Conservation (phyloP, 805 yeast genomes). For the Starmerella asiatica region DNA sequence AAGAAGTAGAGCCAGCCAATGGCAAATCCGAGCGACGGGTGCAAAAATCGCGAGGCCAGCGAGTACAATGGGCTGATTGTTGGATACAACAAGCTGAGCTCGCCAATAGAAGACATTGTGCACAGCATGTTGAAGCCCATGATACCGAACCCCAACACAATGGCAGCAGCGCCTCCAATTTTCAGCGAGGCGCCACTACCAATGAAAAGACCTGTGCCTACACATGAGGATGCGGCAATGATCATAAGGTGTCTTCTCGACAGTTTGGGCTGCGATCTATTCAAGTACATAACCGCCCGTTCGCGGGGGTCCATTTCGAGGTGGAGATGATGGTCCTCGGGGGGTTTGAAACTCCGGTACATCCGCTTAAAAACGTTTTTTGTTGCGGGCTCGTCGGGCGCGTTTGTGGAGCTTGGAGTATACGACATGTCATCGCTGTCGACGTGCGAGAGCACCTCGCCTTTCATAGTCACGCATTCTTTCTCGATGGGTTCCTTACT, state of each 20-base stretch:
- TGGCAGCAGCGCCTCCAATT: slow-evolving; percentile 51
- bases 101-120: slow-evolving; percentile 52
- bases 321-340: slow-evolving; percentile 13
- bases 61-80: slow-evolving; percentile 42
- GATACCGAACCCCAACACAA: slow-evolving; percentile 44
- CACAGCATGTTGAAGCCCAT: slow-evolving; percentile 50
- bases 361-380: slow-evolving; percentile 9
- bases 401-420: neutral
- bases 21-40: slow-evolving; percentile 52
- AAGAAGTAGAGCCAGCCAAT: slow-evolving; percentile 53
- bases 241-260: slow-evolving; percentile 43
- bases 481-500: too few species aligned
- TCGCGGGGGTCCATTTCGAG: slow-evolving; percentile 17
- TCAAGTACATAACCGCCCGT: slow-evolving; percentile 21
- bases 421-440: slow-evolving; percentile 3
- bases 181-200: slow-evolving; percentile 47
- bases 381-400: neutral
- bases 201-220: slow-evolving; percentile 59
- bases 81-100: slow-evolving; percentile 49
- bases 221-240: slow-evolving; percentile 76
- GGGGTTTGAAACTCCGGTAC: slow-evolving; percentile 25
- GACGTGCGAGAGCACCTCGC: slow-evolving; percentile 2
- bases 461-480: slow-evolving; percentile 2
- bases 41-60: slow-evolving; percentile 43
- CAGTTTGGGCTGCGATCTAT: slow-evolving; percentile 31